Conservation (phyloP, 768 basidiomycete species). For the Hygrophorus pudorinus region DNA sequence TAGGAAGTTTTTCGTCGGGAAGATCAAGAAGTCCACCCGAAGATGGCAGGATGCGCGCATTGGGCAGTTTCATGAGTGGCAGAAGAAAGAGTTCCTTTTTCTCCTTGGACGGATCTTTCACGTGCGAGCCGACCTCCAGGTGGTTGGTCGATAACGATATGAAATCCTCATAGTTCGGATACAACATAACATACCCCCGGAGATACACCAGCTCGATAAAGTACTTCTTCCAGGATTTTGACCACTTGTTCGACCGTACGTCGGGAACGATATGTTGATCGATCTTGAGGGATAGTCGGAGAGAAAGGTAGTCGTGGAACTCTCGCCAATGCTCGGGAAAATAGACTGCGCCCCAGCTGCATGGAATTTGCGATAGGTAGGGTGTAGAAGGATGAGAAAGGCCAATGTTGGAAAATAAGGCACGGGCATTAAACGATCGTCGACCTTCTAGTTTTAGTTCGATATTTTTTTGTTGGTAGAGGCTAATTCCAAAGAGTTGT, state of each 20-base stretch:
- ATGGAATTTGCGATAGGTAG: constrained; percentile 80
- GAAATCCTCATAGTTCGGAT: constrained; percentile 71
- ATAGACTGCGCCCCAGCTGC: constrained; percentile 88
- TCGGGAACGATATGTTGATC: constrained; percentile 50
- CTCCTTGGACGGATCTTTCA: constrained; percentile 45
- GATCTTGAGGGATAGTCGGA: constrained; percentile 50
- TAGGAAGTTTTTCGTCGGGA: constrained; percentile 42
- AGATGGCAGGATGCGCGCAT: constrained; percentile 8
- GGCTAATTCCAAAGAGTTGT: constrained; percentile 66
- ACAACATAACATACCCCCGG: constrained; percentile 80
- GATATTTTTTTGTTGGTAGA: constrained; percentile 79
- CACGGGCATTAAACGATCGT: constrained; percentile 54
- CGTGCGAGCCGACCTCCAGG: constrained; percentile 76
- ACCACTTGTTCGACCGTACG: constrained; percentile 76
- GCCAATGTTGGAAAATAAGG: constrained; percentile 36
- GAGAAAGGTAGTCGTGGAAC: constrained; percentile 67
- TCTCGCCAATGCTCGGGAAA: constrained; percentile 86
- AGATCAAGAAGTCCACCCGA: constrained; percentile 41
- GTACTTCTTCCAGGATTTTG: constrained; percentile 79
- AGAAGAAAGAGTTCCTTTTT: constrained; percentile 58
- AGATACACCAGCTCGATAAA: constrained; percentile 82
- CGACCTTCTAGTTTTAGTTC: constrained; percentile 65
- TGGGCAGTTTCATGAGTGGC: constrained; percentile 52
- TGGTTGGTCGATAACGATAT: constrained; percentile 84
- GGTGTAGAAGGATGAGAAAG: constrained; percentile 44